These are phyloP conservation scores for Torrubiella hemipterigena DNA, from an alignment of 2,329 filamentous ascomycete species.

Conservation along the genomic window DNA sequence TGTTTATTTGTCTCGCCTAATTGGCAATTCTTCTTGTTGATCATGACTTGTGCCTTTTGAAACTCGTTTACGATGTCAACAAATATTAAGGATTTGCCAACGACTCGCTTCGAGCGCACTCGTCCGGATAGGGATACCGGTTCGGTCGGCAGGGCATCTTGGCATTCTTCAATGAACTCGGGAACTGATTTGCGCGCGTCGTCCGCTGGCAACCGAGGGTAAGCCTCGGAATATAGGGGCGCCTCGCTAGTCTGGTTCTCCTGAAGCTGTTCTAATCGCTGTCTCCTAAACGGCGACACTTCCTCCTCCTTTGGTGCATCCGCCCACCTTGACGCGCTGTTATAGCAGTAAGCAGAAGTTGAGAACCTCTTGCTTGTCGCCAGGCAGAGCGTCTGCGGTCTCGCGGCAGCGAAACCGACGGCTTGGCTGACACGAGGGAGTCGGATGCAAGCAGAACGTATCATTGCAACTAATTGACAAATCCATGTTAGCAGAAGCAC, in stretches of 20 bases:
- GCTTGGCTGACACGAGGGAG: slow-evolving; percentile 21
- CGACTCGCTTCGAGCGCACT: slow-evolving; percentile 56
- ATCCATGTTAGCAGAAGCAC: slow-evolving; percentile 12
- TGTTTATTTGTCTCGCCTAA: no score
- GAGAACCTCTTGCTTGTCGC: no score
- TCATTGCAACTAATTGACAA: slow-evolving; percentile 20
- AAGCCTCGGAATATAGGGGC: slow-evolving; percentile 20
- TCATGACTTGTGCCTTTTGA: slow-evolving; percentile 62
- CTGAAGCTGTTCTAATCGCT: slow-evolving; percentile 19
- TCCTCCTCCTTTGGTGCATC: slow-evolving; percentile 11
- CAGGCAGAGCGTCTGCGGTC: no score
- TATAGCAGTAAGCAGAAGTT: no score
- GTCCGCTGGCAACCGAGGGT: slow-evolving; percentile 20
- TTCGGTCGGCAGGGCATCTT: slow-evolving; percentile 13
- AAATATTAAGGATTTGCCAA: slow-evolving; percentile 73
- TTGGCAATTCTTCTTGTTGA: slow-evolving; percentile 56
- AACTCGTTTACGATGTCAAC: slow-evolving; percentile 68
- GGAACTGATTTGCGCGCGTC: slow-evolving; percentile 17
- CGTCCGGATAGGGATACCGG: slow-evolving; percentile 42
- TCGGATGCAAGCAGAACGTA: slow-evolving; percentile 21
- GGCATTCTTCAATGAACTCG: slow-evolving; percentile 20
- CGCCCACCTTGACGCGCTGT: slow-evolving; percentile 7
- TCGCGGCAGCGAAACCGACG: no score
- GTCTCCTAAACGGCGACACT: slow-evolving; percentile 23
- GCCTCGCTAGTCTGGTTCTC: slow-evolving; percentile 20